A percentile compares a stretch with the other conserved stretches of the same genome.
phyloP scores from a whole-genome alignment of 371 early-diverging fungal genomes.

The Apophysomyces trapeziformis region DNA sequence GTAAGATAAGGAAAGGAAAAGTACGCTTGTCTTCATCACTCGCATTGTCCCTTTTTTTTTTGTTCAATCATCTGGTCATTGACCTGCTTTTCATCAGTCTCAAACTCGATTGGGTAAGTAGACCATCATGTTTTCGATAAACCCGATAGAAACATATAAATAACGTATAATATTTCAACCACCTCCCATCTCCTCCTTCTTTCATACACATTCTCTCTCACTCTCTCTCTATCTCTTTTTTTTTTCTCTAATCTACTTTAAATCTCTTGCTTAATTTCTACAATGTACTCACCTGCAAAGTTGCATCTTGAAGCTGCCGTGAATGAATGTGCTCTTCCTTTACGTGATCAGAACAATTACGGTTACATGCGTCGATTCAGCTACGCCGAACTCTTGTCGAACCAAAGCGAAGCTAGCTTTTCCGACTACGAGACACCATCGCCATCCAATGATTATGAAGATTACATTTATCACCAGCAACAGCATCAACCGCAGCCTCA shows the following conservation, averaged over 20 bases:
- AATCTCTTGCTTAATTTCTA: no score
- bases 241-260: background rate
- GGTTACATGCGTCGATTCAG: conserved; percentile 40
- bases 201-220: background rate
- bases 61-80: conserved; percentile 6
- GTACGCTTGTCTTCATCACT: conserved; percentile 9
- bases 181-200: background rate
- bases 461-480: conserved; percentile 27
- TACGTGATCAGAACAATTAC: conserved; percentile 2
- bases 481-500: conserved; percentile 20
- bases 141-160: background rate
- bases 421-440: conserved; percentile 41
- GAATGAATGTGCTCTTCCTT: conserved; percentile 1
- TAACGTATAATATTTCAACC: background rate
- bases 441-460: conserved; percentile 40
- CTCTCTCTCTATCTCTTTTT: background rate
- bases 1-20: conserved; percentile 8
- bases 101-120: conserved; percentile 1
- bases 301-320: background rate
- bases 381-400: conserved; percentile 37
- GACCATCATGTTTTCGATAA: background rate
- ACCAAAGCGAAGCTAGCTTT: conserved; percentile 38
- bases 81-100: conserved; percentile 8
- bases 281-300: background rate
- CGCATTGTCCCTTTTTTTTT: conserved; percentile 9